Evolutionary conservation across 768 basidiomycete genomes (phyloP).

Genomic region (Rickenella mellea): DNA sequence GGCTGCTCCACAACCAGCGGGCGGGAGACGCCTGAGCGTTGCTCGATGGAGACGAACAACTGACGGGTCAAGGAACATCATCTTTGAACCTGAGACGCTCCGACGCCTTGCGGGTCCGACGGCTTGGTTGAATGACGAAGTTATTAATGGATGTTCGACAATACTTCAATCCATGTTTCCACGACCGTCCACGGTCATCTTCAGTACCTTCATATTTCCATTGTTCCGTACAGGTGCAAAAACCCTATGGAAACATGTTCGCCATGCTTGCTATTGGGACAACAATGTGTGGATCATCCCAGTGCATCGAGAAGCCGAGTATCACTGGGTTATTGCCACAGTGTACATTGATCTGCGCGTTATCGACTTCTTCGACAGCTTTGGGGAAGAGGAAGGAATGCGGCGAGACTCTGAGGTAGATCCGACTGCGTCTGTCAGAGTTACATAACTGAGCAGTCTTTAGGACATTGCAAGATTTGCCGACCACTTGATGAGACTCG

Average conservation of each 20-base stretch:
- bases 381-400: conserved; percentile 7
- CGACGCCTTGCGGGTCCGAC: conserved; percentile 3
- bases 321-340: conserved; percentile 26
- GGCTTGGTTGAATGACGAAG: conserved; percentile 6
- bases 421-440: neutral
- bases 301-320: conserved; percentile 17
- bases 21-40: no score
- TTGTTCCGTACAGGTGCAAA: conserved; percentile 1
- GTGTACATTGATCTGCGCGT: conserved; percentile 6
- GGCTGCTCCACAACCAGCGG: no score
- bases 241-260: conserved; percentile 14
- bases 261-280: conserved; percentile 17
- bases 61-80: neutral
- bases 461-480: neutral
- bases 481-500: neutral
- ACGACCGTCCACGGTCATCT: neutral
- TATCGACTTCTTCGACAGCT: conserved; percentile 24
- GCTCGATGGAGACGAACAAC: conserved; percentile 2
- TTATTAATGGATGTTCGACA: conserved; percentile 9
- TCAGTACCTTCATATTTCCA: conserved; percentile 9
- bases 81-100: conserved; percentile 7
- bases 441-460: neutral
- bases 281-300: conserved; percentile 27
- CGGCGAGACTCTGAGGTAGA: conserved; percentile 1
- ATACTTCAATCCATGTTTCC: conserved; percentile 3